Base-by-base conservation (phyloP, 805 yeast species). In the Sugiyamaella smithiae region DNA sequence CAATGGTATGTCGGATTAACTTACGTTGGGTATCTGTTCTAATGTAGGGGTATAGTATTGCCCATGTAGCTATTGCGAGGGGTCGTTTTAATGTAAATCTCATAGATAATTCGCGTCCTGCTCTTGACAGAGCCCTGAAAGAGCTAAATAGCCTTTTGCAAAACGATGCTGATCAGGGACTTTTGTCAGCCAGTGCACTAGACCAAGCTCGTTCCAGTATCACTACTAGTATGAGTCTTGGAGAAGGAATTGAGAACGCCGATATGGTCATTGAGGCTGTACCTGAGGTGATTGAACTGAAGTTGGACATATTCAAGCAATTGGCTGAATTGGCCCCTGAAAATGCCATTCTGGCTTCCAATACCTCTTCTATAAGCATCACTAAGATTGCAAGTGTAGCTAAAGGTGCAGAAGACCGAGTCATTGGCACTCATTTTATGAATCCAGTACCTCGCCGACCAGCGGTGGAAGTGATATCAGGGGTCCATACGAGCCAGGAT, bases 321-420 rank as follows among this genome's bases (percentile, higher is more conserved):
- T 55, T 69, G 35, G 70, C 68, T 16, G 45, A 54, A 43, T 49
- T 46, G 22, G 57, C 68, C 12, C 45, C 45, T 23, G 44, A 51
- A 12, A 47, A 53, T 35, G 56, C 73, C 24, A 57, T 70, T 26
- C 57, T 69, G 41, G 71, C 67, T 16, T 64, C 73, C 25, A 69
- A 69, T 55, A 70, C 73, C 12, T 68, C 73, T 40, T 66, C 71
- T 25, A 70, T 69, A 45, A 58, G 67, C 40, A 66, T 69, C 52
- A 69, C 74, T 43, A 58, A 62, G 55, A 65, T 69, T 33, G 73
- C 74, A 5, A 70, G 73, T 16, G 68, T 70, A 12, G 74, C 74
- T 8, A 59, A 54, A 32, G 65, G 67, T 11, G 69, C 70, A n/a
- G 72, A 67, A 45, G 45, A 46, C 40, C 61, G 73, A 4, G 74